These are phyloP conservation scores for Elsinoe batatas DNA, from an alignment of 2,329 filamentous ascomycete species.

Conservation along the genomic window DNA sequence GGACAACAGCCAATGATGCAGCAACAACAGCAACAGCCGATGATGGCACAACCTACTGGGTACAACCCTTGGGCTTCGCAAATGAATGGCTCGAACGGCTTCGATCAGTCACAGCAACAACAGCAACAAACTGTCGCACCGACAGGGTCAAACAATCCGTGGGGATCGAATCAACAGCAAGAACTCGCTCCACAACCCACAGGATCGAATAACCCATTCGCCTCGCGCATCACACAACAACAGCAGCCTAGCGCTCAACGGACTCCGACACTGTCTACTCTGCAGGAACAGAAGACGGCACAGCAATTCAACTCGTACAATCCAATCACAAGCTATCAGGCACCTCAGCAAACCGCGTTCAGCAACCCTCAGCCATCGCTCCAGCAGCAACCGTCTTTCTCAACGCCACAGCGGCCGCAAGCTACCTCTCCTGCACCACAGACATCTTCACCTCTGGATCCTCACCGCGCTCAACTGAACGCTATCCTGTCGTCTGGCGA, in stretches of 20 bases:
- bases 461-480: slow-evolving; percentile 66
- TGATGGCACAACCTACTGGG: slow-evolving; percentile 50
- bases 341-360: slow-evolving; percentile 39
- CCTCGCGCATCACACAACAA: slow-evolving; percentile 53
- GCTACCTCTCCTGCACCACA: background rate
- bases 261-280: slow-evolving; percentile 61
- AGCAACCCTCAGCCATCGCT: slow-evolving; percentile 35
- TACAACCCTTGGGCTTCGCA: slow-evolving; percentile 40
- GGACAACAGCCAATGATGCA: slow-evolving; percentile 30
- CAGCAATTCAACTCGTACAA: slow-evolving; percentile 45
- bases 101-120: slow-evolving; percentile 44
- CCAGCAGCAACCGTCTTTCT: slow-evolving; percentile 43
- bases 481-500: slow-evolving; percentile 77
- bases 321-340: slow-evolving; percentile 27
- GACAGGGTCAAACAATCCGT: slow-evolving; percentile 88
- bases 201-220: slow-evolving; percentile 97
- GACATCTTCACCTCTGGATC: slow-evolving; percentile 35
- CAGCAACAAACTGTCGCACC: slow-evolving; percentile 55
- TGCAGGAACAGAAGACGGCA: slow-evolving; percentile 78
- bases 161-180: slow-evolving; percentile 50
- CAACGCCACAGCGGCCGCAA: slow-evolving; percentile 19
- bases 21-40: slow-evolving; percentile 40
- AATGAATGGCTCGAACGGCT: slow-evolving; percentile 43
- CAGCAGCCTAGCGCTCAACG: slow-evolving; percentile 47
- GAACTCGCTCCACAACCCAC: slow-evolving; percentile 73